Evolutionary conservation across 2,329 filamentous ascomycete genomes (phyloP).

Genomic region (Trichoderma breve): DNA sequence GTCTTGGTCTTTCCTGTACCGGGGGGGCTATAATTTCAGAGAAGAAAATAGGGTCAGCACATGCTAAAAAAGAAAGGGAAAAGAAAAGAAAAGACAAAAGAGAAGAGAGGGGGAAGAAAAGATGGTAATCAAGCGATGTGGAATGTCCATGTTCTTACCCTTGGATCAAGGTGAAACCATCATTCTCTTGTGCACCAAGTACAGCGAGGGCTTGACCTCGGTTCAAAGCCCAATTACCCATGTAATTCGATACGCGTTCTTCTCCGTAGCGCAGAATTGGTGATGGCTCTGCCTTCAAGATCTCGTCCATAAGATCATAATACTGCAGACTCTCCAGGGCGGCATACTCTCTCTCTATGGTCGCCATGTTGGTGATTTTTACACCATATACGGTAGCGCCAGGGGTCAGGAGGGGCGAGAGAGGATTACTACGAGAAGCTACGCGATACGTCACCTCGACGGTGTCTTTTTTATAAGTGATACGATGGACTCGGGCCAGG

Average conservation of each 20-base stretch:
- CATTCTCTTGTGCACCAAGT: slow-evolving; percentile 87
- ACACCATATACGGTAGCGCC: slow-evolving; percentile 69
- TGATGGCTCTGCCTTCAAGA: slow-evolving; percentile 84
- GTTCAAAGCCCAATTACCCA: slow-evolving; percentile 80
- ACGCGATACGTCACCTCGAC: slow-evolving; percentile 86
- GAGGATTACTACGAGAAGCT: slow-evolving; percentile 62
- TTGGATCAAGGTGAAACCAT: slow-evolving; percentile 95
- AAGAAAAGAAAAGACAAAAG: no score
- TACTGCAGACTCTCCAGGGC: slow-evolving; percentile 88
- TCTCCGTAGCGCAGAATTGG: slow-evolving; percentile 80
- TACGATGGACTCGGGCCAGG: slow-evolving; percentile 77
- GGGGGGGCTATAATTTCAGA: slow-evolving; percentile 60
- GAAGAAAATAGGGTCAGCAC: not conserved
- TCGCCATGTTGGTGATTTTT: slow-evolving; percentile 90
- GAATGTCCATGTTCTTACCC: slow-evolving; percentile 51
- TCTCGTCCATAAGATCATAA: slow-evolving; percentile 93
- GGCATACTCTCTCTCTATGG: slow-evolving; percentile 92
- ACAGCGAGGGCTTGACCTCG: slow-evolving; percentile 87
- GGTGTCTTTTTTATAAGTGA: slow-evolving; percentile 74
- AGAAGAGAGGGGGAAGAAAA: not conserved
- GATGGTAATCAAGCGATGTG: not conserved
- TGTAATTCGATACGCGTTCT: slow-evolving; percentile 65
- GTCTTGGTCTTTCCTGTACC: slow-evolving; percentile 99
- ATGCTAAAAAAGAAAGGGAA: not conserved
- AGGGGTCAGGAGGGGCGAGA: slow-evolving; percentile 63